Conservation (phyloP, 345 rosid genomes). For the Hevea brasiliensis region DNA sequence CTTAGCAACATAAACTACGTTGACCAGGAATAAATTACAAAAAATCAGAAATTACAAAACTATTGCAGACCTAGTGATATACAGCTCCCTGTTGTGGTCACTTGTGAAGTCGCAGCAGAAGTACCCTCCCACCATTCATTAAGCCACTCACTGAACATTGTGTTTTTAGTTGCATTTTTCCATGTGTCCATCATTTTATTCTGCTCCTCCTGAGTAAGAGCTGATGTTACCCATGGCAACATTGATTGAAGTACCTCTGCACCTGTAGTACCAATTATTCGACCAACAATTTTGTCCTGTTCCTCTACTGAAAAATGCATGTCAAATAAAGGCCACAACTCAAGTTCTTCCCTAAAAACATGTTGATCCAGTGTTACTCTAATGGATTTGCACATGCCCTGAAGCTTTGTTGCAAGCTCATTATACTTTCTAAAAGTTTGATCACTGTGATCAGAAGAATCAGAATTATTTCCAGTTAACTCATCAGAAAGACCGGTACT, state of each 20-base stretch:
- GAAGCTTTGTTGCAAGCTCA: conserved; percentile 58
- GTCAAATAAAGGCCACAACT: conserved; percentile 66
- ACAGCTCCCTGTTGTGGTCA: conserved; percentile 44
- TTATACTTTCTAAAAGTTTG: conserved; percentile 33
- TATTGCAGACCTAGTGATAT: conserved; percentile 44
- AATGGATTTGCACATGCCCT: conserved; percentile 64
- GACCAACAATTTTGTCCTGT: conserved; percentile 61
- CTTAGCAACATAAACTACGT: conserved; percentile 7
- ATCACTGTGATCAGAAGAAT: conserved; percentile 23
- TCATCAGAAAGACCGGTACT: conserved; percentile 16
- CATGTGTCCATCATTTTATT: conserved; percentile 65
- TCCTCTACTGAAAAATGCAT: conserved; percentile 62
- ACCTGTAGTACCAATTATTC: conserved; percentile 61
- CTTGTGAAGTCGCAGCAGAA: conserved; percentile 26
- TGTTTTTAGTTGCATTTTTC: conserved; percentile 64
- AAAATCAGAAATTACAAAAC: conserved; percentile 1
- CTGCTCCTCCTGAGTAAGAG: conserved; percentile 62
- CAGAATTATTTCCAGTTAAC: conserved; percentile 15
- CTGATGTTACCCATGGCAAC: conserved; percentile 69
- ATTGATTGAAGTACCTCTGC: conserved; percentile 69
- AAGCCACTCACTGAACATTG: conserved; percentile 68
- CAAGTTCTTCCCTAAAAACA: conserved; percentile 57
- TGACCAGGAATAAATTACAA: not conserved
- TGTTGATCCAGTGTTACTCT: conserved; percentile 62
- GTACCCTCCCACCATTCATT: conserved; percentile 63